These are phyloP conservation scores for Aspergillus sp. DNA, from an alignment of 2,329 filamentous ascomycete genomes.

Conservation along the genomic window DNA sequence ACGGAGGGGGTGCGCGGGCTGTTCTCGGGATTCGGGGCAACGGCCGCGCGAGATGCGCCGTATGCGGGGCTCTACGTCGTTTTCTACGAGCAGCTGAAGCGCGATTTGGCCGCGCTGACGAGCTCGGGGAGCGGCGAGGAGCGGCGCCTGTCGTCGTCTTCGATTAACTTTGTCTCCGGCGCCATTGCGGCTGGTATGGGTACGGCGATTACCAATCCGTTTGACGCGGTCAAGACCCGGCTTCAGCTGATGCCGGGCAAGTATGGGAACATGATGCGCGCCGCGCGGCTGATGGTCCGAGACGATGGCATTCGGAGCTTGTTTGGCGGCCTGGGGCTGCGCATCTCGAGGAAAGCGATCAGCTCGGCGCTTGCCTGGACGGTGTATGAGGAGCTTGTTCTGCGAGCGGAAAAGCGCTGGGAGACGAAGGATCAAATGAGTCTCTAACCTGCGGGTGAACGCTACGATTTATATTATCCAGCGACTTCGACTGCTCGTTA, in stretches of 20 bases:
- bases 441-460: conserved; percentile 7
- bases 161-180: conserved; percentile 79
- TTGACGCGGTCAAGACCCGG: conserved; percentile 91
- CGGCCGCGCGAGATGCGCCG: conserved; percentile 85
- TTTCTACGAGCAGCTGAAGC: conserved; percentile 63
- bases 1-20: conserved; percentile 72
- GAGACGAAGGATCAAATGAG: conserved; percentile 18
- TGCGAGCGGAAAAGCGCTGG: conserved; percentile 52
- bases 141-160: conserved; percentile 25
- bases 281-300: conserved; percentile 64
- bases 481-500: neutral
- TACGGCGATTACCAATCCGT: conserved; percentile 87
- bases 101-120: conserved; percentile 20
- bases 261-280: conserved; percentile 75
- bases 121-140: conserved; percentile 10
- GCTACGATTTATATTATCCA: conserved; percentile 3
- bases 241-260: conserved; percentile 78
- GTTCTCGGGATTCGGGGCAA: conserved; percentile 89
- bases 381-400: conserved; percentile 84
- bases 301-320: conserved; percentile 74
- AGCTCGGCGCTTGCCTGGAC: conserved; percentile 97
- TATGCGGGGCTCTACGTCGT: conserved; percentile 93
- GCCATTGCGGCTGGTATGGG: conserved; percentile 71
- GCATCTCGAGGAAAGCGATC: conserved; percentile 83
- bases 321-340: conserved; percentile 74